Percentiles rank a stretch among this genome's conserved stretches.
Evolutionary conservation across 2,329 filamentous ascomycete species (phyloP).

Genomic region (Knufia petricola): DNA sequence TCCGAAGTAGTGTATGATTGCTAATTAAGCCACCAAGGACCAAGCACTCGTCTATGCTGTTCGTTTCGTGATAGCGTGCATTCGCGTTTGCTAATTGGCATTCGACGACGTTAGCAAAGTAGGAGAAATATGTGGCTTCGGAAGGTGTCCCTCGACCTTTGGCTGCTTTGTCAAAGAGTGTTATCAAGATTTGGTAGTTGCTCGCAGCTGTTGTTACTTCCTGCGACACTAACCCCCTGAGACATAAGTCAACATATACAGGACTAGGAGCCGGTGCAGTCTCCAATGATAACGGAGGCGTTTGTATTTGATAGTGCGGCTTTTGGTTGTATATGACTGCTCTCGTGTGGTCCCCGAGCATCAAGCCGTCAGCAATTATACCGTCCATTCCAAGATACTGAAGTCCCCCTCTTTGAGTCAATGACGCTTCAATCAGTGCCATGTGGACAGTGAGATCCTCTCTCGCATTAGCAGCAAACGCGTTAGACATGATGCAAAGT

Average conservation of each 20-base stretch:
- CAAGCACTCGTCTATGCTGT: not conserved
- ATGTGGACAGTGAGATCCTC: not conserved
- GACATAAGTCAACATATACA: not conserved
- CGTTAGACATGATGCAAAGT: not conserved
- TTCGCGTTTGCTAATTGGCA: not conserved
- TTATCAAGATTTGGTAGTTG: not conserved
- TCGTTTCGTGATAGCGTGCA: not conserved
- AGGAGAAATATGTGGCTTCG: not conserved
- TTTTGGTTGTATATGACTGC: not conserved
- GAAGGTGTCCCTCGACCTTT: not conserved
- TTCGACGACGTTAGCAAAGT: not conserved
- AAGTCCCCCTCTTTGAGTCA: not conserved
- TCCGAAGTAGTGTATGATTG: not conserved
- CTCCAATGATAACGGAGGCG: not conserved
- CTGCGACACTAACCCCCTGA: not conserved
- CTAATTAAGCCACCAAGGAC: not conserved
- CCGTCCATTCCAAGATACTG: constrained; percentile 3
- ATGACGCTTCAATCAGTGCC: not conserved
- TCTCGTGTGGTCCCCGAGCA: not conserved
- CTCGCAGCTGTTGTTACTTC: not conserved
- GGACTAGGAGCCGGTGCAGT: not conserved
- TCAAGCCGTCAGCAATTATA: not conserved
- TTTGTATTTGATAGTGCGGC: not conserved
- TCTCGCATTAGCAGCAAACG: not conserved
- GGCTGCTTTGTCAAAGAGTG: not conserved